These are phyloP conservation scores for Sporobolomyces roseus DNA, from an alignment of 768 basidiomycete genomes.

Conservation along the genomic window DNA sequence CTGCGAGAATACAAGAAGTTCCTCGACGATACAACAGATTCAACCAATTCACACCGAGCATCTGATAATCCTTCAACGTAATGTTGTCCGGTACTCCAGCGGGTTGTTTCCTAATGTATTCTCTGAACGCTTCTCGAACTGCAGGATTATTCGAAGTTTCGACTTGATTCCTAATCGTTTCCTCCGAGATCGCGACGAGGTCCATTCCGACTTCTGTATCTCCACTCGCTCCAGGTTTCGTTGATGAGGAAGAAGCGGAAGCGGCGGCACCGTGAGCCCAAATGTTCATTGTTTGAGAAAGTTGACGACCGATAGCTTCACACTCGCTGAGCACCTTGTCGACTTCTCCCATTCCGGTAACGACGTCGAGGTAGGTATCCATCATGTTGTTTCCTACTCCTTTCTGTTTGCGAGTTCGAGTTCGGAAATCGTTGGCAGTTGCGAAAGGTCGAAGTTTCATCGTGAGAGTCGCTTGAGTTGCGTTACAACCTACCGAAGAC, in stretches of 20 bases:
- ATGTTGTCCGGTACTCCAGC: constrained; percentile 54
- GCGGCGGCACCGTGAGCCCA: constrained; percentile 57
- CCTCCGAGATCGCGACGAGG: constrained; percentile 48
- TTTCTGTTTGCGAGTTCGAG: constrained; percentile 82
- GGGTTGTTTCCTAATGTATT: constrained; percentile 75
- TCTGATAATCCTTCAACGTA: constrained; percentile 89
- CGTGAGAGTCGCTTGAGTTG: constrained; percentile 74
- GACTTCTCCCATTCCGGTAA: constrained; percentile 69
- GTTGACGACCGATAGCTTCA: constrained; percentile 72
- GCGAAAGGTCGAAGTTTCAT: constrained; percentile 72
- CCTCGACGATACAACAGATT: constrained; percentile 73
- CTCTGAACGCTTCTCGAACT: constrained; percentile 47
- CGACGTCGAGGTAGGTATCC: constrained; percentile 80
- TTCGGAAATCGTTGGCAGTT: constrained; percentile 68
- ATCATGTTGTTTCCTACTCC: constrained; percentile 87
- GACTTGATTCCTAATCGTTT: constrained; percentile 45
- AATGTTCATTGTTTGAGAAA: constrained; percentile 68
- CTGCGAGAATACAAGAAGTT: constrained; percentile 91
- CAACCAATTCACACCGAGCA: constrained; percentile 97
- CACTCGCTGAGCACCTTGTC: constrained; percentile 84
- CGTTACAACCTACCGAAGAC: constrained; percentile 56
- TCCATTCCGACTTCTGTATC: constrained; percentile 40
- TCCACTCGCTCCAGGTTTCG: constrained; percentile 30
- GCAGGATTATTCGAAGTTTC: constrained; percentile 43
- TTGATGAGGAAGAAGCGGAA: constrained; percentile 37